Evolutionary conservation across 2,329 filamentous ascomycete genomes (phyloP), one percentile per base, ranked within the genome.

Genomic region (Fusarium buxicola): DNA sequence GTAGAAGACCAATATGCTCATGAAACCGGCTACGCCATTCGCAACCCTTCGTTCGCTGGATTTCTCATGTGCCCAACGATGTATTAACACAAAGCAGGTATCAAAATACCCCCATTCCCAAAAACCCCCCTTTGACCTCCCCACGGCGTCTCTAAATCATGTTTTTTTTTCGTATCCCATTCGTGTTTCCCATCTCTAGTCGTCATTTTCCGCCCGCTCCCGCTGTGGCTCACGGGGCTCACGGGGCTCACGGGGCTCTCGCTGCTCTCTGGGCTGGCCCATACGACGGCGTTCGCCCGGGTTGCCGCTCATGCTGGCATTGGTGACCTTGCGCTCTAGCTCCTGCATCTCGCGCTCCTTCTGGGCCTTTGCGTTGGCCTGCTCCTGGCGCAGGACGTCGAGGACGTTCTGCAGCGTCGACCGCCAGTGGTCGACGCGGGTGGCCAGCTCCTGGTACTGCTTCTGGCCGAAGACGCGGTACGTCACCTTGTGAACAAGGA

Each of bases 391-490:
- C 67, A 98, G 86, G 40, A 95, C 92, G 53, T 83, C 82, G 69
- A 96, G 82, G 15, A 99, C 93, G 68, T 87, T 88, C 74, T 87
- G 85, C 71, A 98, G 82, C 70, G 92, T 94, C 70, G 87, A 84
- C 77, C 91, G 89, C 94, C 94, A 98, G 77, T 93, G 91, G 80
- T 97, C 94, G 72, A 99, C 82, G 62, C 94, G 86, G 64, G 91
- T 92, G 60, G 92, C 91, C 50, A 99, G 90, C 82, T 99, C 94
- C 70, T 91, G 88, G 93, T 96, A 99, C 82, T 99, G 95, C 85
- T 96, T 96, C 82, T 97, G 92, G 70, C 92, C 92, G 74, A 99
- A 99, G 51, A 97, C 94, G 62, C 95, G 90, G 85, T 98, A 97
- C 59, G 93, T 97, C 72, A 92, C 92, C 76, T 95, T 89, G 84